phyloP scores from a whole-genome alignment of 768 basidiomycete species.

The Crassisporium funariophilum region DNA sequence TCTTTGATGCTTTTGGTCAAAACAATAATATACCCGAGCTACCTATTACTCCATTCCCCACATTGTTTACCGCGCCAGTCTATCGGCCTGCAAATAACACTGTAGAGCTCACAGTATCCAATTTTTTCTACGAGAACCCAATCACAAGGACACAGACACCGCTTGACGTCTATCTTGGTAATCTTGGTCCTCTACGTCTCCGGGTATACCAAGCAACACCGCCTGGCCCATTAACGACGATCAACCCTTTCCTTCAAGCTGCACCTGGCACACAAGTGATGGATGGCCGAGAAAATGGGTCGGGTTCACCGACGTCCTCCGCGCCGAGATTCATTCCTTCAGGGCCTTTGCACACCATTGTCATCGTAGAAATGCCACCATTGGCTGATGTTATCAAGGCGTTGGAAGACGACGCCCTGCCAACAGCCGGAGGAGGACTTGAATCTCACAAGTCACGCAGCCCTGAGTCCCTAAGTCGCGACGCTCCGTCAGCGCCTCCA shows the following conservation, averaged over 20 bases:
- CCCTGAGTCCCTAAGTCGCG: constrained; percentile 28
- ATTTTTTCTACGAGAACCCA: constrained; percentile 83
- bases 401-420: constrained; percentile 68
- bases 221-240: constrained; percentile 66
- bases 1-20: constrained; percentile 87
- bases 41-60: constrained; percentile 90
- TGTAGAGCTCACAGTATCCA: constrained; percentile 82
- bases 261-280: constrained; percentile 38
- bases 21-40: constrained; percentile 74
- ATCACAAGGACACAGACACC: constrained; percentile 65
- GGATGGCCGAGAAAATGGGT: constrained; percentile 30
- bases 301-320: constrained; percentile 31
- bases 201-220: constrained; percentile 75
- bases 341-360: constrained; percentile 68
- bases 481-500: constrained; percentile 18
- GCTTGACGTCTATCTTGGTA: constrained; percentile 87
- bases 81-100: constrained; percentile 74
- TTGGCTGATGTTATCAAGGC: constrained; percentile 76
- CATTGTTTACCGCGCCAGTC: constrained; percentile 76
- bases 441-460: constrained; percentile 39
- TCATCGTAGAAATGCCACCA: constrained; percentile 85
- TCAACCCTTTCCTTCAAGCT: constrained; percentile 59
- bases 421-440: constrained; percentile 39
- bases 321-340: constrained; percentile 54
- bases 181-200: constrained; percentile 80